phyloP scores from a whole-genome alignment of 139 green algal species.

The Nannochloris sp. region DNA sequence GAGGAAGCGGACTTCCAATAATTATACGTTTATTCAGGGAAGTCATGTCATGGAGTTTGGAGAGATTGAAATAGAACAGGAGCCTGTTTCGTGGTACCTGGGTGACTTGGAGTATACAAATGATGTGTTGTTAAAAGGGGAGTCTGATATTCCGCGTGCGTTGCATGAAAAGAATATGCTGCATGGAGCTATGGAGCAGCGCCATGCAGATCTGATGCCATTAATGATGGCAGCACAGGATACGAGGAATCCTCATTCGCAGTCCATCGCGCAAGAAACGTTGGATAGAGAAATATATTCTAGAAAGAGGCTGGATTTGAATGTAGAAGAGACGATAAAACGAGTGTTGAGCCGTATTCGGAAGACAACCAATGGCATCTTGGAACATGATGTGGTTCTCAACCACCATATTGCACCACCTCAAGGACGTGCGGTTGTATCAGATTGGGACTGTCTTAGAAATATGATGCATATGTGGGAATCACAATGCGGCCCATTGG shows the following conservation, averaged over 20 bases:
- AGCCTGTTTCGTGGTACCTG: constrained; percentile 61
- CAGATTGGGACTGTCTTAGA: constrained; percentile 78
- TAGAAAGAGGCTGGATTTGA: background rate
- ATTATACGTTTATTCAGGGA: constrained; percentile 67
- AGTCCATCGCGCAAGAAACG: background rate
- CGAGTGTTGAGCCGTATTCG: background rate
- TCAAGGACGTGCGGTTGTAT: constrained; percentile 44
- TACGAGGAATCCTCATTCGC: background rate
- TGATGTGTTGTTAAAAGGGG: too few species aligned
- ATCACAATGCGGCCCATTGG: constrained; percentile 44
- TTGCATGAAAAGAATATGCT: constrained; percentile 7
- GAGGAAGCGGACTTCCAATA: constrained; percentile 59
- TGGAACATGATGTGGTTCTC: too few species aligned
- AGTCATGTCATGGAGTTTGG: constrained; percentile 81
- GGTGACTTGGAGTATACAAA: constrained; percentile 32
- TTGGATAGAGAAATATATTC: background rate
- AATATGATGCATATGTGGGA: constrained; percentile 60
- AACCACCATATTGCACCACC: background rate
- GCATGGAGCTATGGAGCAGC: constrained; percentile 47
- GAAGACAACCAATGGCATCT: background rate
- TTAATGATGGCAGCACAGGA: constrained; percentile 22
- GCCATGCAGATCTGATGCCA: constrained; percentile 76
- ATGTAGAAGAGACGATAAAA: background rate
- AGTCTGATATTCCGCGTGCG: background rate
- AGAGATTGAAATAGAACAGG: constrained; percentile 47